A percentile compares a stretch with the other conserved stretches of the same genome.
Evolutionary conservation across 805 yeast genomes (phyloP).

Genomic region (Ogataea salicorniae): DNA sequence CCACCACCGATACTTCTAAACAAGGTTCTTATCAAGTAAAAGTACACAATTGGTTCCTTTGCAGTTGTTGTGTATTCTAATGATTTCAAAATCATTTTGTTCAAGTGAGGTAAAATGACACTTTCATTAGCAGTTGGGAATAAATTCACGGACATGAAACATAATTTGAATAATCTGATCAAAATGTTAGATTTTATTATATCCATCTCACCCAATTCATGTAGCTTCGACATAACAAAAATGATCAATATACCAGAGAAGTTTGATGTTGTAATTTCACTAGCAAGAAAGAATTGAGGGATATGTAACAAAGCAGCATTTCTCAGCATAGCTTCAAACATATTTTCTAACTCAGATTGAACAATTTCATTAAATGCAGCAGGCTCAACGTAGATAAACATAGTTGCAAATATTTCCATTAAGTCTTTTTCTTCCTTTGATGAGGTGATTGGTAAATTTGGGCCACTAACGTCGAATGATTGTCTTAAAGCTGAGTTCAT

Average conservation of each 20-base stretch:
- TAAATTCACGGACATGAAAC: slow-evolving; percentile 92
- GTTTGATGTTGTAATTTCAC: slow-evolving; percentile 90
- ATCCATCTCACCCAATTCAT: slow-evolving; percentile 77
- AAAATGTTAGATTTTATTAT: slow-evolving; percentile 72
- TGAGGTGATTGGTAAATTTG: slow-evolving; percentile 78
- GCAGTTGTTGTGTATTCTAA: slow-evolving; percentile 76
- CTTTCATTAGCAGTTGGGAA: slow-evolving; percentile 85
- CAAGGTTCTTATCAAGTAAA: slow-evolving; percentile 78
- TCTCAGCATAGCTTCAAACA: slow-evolving; percentile 72
- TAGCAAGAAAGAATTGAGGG: slow-evolving; percentile 90
- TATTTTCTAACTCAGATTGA: slow-evolving; percentile 68
- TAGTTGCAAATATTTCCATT: slow-evolving; percentile 92
- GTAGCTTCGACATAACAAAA: slow-evolving; percentile 67
- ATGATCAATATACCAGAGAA: slow-evolving; percentile 79
- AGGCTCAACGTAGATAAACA: slow-evolving; percentile 90
- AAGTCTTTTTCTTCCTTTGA: slow-evolving; percentile 91
- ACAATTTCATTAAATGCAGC: slow-evolving; percentile 93
- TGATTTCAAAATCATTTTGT: slow-evolving; percentile 75
- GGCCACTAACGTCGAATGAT: slow-evolving; percentile 65
- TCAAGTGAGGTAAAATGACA: slow-evolving; percentile 83
- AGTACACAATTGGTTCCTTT: slow-evolving; percentile 86
- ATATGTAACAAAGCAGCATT: slow-evolving; percentile 85
- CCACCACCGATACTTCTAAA: slow-evolving; percentile 97
- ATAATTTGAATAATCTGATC: slow-evolving; percentile 80
- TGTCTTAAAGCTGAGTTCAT: slow-evolving; percentile 30